phyloP scores from a whole-genome alignment of 257 asterid genomes.

The Capsicum baccatum region DNA sequence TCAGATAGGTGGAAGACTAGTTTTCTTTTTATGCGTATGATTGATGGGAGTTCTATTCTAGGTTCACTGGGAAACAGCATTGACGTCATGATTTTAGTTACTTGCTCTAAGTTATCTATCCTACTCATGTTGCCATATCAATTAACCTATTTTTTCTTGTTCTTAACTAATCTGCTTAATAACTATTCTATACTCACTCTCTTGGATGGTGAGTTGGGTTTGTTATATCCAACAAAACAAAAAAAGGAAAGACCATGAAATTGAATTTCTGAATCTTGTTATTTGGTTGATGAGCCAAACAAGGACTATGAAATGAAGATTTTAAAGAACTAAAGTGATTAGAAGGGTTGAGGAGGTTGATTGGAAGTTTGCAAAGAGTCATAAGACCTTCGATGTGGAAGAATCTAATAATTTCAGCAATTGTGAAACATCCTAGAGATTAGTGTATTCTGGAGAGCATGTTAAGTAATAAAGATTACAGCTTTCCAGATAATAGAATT shows the following conservation, averaged over 20 bases:
- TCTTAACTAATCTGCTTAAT: background rate
- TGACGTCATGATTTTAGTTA: background rate
- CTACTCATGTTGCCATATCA: background rate
- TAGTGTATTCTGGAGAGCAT: background rate
- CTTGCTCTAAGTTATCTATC: background rate
- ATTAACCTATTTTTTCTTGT: background rate
- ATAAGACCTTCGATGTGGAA: slow-evolving; percentile 1
- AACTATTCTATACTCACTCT: background rate
- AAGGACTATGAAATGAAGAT: slow-evolving; percentile 13
- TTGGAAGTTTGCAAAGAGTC: slow-evolving; percentile 6
- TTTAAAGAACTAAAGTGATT: background rate
- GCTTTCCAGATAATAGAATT: background rate
- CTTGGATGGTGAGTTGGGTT: background rate
- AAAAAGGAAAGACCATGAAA: background rate
- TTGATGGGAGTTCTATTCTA: background rate
- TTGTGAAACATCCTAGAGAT: slow-evolving; percentile 9
- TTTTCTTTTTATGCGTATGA: background rate
- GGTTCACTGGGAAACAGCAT: background rate
- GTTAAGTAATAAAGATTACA: background rate
- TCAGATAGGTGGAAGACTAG: background rate
- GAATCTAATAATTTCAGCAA: background rate
- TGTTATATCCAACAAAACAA: background rate
- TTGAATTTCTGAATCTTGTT: background rate
- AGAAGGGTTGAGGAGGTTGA: background rate
- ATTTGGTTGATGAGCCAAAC: background rate